Evolutionary conservation across 2,329 filamentous ascomycete species (phyloP).

Genomic region (Claviceps cyperi): DNA sequence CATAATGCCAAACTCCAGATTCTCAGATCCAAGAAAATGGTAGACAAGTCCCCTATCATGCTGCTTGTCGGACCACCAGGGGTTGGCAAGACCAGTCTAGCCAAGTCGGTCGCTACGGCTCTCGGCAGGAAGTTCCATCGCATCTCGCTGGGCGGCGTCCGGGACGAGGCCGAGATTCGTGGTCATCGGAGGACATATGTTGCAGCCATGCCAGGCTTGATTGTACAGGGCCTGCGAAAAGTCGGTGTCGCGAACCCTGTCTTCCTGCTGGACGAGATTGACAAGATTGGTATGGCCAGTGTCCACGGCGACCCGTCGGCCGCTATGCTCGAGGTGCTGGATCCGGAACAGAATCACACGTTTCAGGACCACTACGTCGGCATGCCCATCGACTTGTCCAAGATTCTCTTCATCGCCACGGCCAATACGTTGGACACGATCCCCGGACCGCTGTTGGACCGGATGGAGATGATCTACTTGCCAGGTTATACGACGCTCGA

Average conservation of each 20-base stretch:
- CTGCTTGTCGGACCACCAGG: slow-evolving; percentile 87
- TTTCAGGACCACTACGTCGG: slow-evolving; percentile 96
- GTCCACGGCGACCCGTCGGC: slow-evolving; percentile 92
- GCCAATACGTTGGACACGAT: slow-evolving; percentile 93
- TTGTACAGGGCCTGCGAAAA: slow-evolving; percentile 89
- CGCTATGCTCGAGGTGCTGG: slow-evolving; percentile 93
- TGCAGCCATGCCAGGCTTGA: slow-evolving; percentile 93
- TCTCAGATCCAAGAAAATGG: slow-evolving; percentile 67
- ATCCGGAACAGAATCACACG: slow-evolving; percentile 90
- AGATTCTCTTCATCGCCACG: slow-evolving; percentile 93
- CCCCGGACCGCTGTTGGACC: slow-evolving; percentile 79
- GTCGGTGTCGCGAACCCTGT: slow-evolving; percentile 92
- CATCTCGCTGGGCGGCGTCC: slow-evolving; percentile 87
- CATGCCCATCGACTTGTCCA: slow-evolving; percentile 88
- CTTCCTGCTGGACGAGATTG: slow-evolving; percentile 91
- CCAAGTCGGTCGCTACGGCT: slow-evolving; percentile 82
- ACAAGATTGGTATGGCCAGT: slow-evolving; percentile 85
- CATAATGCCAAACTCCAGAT: slow-evolving; percentile 53
- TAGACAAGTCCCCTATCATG: slow-evolving; percentile 91
- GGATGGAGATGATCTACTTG: slow-evolving; percentile 91
- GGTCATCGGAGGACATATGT: slow-evolving; percentile 94
- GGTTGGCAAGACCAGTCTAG: slow-evolving; percentile 89
- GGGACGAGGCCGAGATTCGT: slow-evolving; percentile 92
- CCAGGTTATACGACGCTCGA: slow-evolving; percentile 94
- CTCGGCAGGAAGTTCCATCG: slow-evolving; percentile 92